These are phyloP conservation scores for Babesia bigemina DNA, from an alignment of 169 alveolate species.

Conservation along the genomic window DNA sequence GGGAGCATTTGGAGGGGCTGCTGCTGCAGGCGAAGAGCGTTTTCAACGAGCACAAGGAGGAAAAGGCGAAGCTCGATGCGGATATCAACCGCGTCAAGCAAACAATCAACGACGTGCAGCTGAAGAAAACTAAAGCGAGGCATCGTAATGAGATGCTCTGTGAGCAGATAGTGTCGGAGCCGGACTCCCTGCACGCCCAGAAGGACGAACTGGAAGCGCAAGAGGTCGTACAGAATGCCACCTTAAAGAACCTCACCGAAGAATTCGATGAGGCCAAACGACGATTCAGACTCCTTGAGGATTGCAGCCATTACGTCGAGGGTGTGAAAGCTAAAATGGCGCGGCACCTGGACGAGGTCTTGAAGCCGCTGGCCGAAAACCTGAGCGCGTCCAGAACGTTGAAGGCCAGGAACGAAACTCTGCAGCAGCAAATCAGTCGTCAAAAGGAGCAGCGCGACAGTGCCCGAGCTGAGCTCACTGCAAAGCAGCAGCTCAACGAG, in stretches of 20 bases:
- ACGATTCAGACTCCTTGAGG: background rate
- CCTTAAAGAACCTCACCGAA: conserved; percentile 16
- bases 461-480: background rate
- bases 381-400: conserved; percentile 6
- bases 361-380: conserved; percentile 47
- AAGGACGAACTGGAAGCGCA: conserved; percentile 36
- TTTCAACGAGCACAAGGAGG: conserved; percentile 51
- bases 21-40: conserved; percentile 46
- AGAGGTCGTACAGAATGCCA: conserved; percentile 6
- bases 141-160: conserved; percentile 29
- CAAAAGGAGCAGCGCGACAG: conserved; percentile 35
- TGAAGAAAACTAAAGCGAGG: conserved; percentile 41
- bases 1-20: conserved; percentile 30
- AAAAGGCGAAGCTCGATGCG: conserved; percentile 41
- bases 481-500: conserved; percentile 17
- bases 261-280: conserved; percentile 1
- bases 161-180: conserved; percentile 48
- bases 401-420: conserved; percentile 21
- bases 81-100: conserved; percentile 30
- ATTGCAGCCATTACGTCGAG: conserved; percentile 5
- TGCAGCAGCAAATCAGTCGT: conserved; percentile 22
- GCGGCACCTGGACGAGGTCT: conserved; percentile 55
- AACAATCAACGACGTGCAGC: conserved; percentile 39
- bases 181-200: conserved; percentile 28
- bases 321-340: conserved; percentile 27